Percentiles rank a stretch among this genome's conserved stretches.
Evolutionary conservation across 495 filamentous ascomycete genomes (phyloP).

Genomic region (Lentithecium fluviatile): DNA sequence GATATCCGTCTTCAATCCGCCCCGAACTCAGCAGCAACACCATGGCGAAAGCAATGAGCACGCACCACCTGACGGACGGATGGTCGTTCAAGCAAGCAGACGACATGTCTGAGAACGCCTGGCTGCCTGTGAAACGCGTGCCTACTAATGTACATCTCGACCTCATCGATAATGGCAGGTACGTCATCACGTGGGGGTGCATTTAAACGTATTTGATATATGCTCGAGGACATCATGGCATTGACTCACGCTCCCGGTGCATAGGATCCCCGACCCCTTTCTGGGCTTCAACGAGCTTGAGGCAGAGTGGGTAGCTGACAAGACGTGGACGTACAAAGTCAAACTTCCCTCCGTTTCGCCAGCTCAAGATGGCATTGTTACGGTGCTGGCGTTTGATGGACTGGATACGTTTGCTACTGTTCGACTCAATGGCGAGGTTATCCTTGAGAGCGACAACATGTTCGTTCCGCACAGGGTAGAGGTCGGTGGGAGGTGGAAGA

Average conservation of each 20-base stretch:
- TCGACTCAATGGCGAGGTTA: conserved; percentile 40
- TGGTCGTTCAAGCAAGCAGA: conserved; percentile 43
- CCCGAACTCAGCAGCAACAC: no score
- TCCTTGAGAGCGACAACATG: conserved; percentile 45
- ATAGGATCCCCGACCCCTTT: conserved; percentile 45
- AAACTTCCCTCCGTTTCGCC: conserved; percentile 26
- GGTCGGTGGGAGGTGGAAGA: conserved; percentile 35
- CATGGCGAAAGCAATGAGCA: conserved; percentile 33
- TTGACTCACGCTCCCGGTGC: conserved; percentile 17
- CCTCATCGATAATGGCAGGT: conserved; percentile 42
- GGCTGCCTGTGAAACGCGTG: conserved; percentile 40
- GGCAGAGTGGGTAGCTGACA: conserved; percentile 43
- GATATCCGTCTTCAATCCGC: no score
- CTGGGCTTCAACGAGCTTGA: conserved; percentile 43
- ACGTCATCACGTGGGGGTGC: conserved; percentile 30
- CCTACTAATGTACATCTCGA: conserved; percentile 46
- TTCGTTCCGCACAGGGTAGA: conserved; percentile 43
- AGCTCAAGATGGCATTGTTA: conserved; percentile 20
- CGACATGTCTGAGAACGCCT: conserved; percentile 30
- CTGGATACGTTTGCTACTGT: conserved; percentile 45
- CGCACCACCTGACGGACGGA: conserved; percentile 36
- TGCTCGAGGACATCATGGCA: no score
- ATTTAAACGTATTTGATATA: no score
- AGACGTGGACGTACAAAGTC: conserved; percentile 41
- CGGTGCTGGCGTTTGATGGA: conserved; percentile 43